Conservation (phyloP, 176 grass and related monocot species). For the Carex scoparia region DNA sequence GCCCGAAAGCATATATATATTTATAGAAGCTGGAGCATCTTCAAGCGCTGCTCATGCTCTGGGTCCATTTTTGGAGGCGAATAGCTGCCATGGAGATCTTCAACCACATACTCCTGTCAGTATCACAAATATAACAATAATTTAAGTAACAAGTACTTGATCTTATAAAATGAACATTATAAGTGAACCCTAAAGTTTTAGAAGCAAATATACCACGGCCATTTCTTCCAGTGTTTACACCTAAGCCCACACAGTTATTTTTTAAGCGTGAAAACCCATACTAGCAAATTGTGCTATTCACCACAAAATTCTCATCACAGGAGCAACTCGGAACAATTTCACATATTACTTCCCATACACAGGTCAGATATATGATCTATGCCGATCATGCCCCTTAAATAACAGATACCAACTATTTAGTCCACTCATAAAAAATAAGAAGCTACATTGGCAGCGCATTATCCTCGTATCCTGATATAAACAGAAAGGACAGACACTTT, state of each 20-base stretch:
- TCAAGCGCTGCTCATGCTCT: slow-evolving; percentile 74
- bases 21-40: slow-evolving; percentile 83
- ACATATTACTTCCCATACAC: neutral
- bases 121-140: neutral
- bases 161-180: neutral
- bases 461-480: neutral
- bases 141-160: neutral
- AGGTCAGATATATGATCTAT: neutral
- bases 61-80: slow-evolving; percentile 70
- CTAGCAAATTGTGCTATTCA: neutral
- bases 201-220: neutral
- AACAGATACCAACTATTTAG: neutral
- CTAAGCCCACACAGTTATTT: neutral
- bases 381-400: neutral
- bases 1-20: neutral
- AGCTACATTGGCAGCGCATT: neutral
- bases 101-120: slow-evolving; percentile 83
- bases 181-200: neutral
- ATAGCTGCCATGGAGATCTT: slow-evolving; percentile 78
- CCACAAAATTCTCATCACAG: neutral
- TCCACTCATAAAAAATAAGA: neutral
- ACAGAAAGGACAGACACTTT: neutral
- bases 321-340: neutral
- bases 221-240: neutral
- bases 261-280: neutral